Conservation (phyloP, 2,329 filamentous ascomycete genomes). For the Botrytis pseudocinerea region DNA sequence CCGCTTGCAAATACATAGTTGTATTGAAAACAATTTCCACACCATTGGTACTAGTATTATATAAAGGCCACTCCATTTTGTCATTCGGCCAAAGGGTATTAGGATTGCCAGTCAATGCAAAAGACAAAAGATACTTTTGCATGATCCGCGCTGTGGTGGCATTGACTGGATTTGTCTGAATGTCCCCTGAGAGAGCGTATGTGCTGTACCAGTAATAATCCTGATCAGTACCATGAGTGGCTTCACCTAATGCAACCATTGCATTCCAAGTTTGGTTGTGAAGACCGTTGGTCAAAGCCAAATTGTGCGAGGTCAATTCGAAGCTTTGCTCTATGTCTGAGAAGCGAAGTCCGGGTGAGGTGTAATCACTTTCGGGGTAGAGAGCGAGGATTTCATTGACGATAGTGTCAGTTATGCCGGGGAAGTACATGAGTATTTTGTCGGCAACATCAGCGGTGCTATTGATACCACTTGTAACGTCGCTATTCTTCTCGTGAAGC, state of each 20-base stretch:
- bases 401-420: neutral
- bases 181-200: neutral
- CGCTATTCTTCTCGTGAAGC: neutral
- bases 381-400: neutral
- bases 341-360: neutral
- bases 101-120: neutral
- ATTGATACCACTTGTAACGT: neutral
- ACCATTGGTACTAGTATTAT: neutral
- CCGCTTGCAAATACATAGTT: neutral
- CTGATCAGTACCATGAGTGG: neutral
- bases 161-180: neutral
- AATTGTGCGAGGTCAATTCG: neutral
- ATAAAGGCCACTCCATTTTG: neutral
- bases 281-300: neutral
- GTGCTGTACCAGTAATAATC: neutral
- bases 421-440: neutral
- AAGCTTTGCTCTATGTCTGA: neutral
- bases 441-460: neutral
- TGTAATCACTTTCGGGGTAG: neutral
- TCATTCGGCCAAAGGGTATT: neutral
- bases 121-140: neutral
- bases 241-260: neutral
- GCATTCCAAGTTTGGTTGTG: neutral
- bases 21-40: neutral
- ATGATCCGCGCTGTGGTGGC: neutral